Conservation (phyloP, 2,329 filamentous ascomycete species). For the Cylindrodendrum hubeiense region DNA sequence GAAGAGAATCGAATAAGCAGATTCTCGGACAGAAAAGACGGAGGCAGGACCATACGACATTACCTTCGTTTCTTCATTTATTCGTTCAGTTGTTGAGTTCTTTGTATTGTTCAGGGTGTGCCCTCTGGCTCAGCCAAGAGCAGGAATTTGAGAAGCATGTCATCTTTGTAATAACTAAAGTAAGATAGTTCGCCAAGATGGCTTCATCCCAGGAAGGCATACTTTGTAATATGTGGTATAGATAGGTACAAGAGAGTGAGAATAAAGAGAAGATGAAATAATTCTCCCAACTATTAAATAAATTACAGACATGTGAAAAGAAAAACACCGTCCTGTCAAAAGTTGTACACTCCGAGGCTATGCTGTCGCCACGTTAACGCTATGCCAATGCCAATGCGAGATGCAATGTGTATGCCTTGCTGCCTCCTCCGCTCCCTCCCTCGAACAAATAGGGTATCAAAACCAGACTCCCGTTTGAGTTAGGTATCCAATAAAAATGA, state of each 20-base stretch:
- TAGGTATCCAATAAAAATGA: conserved; percentile 26
- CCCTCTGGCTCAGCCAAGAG: conserved; percentile 8
- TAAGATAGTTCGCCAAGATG: conserved; percentile 24
- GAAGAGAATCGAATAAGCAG: conserved; percentile 90
- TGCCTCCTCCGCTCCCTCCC: background rate
- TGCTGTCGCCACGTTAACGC: conserved; percentile 33
- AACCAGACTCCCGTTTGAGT: conserved; percentile 27
- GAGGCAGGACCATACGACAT: conserved; percentile 6
- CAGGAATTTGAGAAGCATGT: conserved; percentile 15
- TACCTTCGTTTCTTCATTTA: conserved; percentile 18
- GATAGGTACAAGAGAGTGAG: conserved; percentile 10
- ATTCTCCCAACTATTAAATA: conserved; percentile 31
- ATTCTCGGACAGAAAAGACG: conserved; percentile 11
- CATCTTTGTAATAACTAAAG: conserved; percentile 36
- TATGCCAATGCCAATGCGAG: conserved; percentile 20
- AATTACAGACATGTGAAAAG: conserved; percentile 14
- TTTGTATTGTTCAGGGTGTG: conserved; percentile 17
- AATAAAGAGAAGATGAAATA: conserved; percentile 11
- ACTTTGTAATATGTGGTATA: conserved; percentile 32
- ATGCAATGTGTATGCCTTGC: conserved; percentile 14
- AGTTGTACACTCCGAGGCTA: conserved; percentile 37
- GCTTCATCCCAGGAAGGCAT: conserved; percentile 20
- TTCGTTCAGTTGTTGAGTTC: conserved; percentile 20
- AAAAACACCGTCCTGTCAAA: conserved; percentile 28
- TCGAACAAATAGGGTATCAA: conserved; percentile 43